phyloP scores from a whole-genome alignment of 371 early-diverging fungal species.

The Mucor circinelloides region DNA sequence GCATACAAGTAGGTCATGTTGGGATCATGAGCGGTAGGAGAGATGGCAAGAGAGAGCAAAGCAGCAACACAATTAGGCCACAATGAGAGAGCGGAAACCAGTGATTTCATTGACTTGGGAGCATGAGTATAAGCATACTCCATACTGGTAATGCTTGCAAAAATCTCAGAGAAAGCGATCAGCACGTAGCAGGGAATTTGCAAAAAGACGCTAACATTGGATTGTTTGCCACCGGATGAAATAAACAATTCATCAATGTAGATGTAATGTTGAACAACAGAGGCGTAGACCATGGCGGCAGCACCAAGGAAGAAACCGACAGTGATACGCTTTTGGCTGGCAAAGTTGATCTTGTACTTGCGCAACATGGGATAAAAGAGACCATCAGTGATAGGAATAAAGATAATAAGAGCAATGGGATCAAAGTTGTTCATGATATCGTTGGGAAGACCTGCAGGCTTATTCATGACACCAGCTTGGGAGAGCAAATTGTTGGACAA shows the following conservation, averaged over 20 bases:
- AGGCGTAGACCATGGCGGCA: constrained; percentile 66
- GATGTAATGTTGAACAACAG: constrained; percentile 67
- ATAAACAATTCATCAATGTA: constrained; percentile 46
- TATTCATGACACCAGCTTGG: constrained; percentile 67
- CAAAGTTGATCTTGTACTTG: constrained; percentile 36
- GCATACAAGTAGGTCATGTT: constrained; percentile 65
- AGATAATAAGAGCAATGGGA: constrained; percentile 68
- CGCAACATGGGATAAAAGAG: constrained; percentile 67
- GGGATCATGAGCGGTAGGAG: constrained; percentile 64
- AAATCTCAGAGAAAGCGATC: constrained; percentile 70
- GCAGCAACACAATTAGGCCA: constrained; percentile 70
- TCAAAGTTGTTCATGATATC: constrained; percentile 68
- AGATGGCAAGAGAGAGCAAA: constrained; percentile 64
- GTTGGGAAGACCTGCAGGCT: constrained; percentile 54
- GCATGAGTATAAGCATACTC: constrained; percentile 78
- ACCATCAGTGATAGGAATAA: constrained; percentile 70
- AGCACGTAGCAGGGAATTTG: constrained; percentile 66
- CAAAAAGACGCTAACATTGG: constrained; percentile 57
- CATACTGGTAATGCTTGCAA: constrained; percentile 70
- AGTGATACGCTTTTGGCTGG: constrained; percentile 41
- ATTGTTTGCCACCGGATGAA: constrained; percentile 19
- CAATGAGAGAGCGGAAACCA: constrained; percentile 66
- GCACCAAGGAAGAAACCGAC: constrained; percentile 69
- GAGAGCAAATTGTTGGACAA: constrained; percentile 71
- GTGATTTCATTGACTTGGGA: constrained; percentile 66